Base-by-base conservation (phyloP, 2,329 filamentous ascomycete genomes). In the Alternaria sp. region DNA sequence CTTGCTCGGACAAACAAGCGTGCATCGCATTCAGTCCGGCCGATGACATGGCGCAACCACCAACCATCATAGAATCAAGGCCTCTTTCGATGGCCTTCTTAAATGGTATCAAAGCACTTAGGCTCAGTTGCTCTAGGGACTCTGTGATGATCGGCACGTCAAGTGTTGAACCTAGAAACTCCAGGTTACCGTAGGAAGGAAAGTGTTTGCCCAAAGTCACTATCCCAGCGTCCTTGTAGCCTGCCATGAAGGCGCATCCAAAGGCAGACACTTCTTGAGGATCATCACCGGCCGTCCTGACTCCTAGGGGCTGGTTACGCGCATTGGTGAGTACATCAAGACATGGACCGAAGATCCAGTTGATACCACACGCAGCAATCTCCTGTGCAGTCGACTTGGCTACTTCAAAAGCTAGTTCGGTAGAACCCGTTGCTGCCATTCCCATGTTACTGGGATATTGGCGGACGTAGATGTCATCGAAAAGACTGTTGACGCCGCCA, bases 371-470 rank as follows among this genome's bases (percentile, higher is more conserved):
- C 10, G 95, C 93, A 45, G 91, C 89, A 28, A 98, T 86, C 77
- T 98, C 95, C 67, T 94, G 91, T 3, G 93, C 95, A 0, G 94
- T 98, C 14, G 95, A 93, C 78, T 94, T 93, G 56, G 93, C 94
- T 54, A 98, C 88, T 67, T 94, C 90, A 73, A 94, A 96, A 5
- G 94, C 92, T 54, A 98, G 82, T 10, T 95, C 88, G 34, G 88
- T 89, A 10, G 90, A 93, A 24, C 93, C 92, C 4, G 93, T 93
- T 23, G 95, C 95, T n/a, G 94, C 93, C 60, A 97, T 85, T 11
- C 93, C 94, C 94, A 99, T 98, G 62, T 94, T 91, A 72, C 93
- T 97, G 8, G 95, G 95, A 68, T 97, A 99, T 75, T 98, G 95
- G 66, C 92, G 93, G 67, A 98, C 94, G 75, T 93, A 95, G 72